Evolutionary conservation across 1,284 basidiomycete genomes (phyloP).

Genomic region (Pyrrhoderma lamaoense): DNA sequence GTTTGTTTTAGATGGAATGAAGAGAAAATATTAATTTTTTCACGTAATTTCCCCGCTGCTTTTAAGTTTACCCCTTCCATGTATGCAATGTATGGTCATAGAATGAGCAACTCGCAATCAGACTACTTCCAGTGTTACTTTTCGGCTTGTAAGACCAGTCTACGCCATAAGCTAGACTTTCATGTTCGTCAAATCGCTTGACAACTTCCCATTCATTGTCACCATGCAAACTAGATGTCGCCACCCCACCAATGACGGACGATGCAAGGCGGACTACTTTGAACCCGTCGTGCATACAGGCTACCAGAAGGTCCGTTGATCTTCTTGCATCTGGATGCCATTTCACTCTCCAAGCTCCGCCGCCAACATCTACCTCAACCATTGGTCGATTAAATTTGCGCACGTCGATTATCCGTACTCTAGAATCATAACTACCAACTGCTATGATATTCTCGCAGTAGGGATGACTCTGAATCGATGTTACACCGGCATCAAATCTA

Average conservation of each 20-base stretch:
- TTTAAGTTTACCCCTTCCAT: conserved; percentile 55
- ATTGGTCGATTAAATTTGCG: conserved; percentile 63
- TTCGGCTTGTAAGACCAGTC: conserved; percentile 73
- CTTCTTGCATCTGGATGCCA: conserved; percentile 77
- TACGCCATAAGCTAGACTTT: conserved; percentile 87
- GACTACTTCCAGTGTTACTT: conserved; percentile 30
- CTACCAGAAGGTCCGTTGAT: conserved; percentile 71
- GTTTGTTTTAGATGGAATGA: conserved; percentile 16
- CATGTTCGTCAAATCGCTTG: conserved; percentile 69
- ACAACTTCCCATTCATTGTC: conserved; percentile 34
- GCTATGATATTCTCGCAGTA: conserved; percentile 76
- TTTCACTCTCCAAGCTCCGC: conserved; percentile 93
- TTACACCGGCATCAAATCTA: conserved; percentile 91
- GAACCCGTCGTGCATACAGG: conserved; percentile 97
- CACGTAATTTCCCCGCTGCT: background rate
- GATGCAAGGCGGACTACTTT: conserved; percentile 59
- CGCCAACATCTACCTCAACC: conserved; percentile 64
- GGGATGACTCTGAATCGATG: conserved; percentile 83
- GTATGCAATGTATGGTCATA: conserved; percentile 85
- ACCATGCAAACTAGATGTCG: conserved; percentile 1
- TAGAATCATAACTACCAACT: conserved; percentile 90
- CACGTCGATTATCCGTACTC: conserved; percentile 78
- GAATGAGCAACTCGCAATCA: conserved; percentile 91
- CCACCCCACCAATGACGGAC: conserved; percentile 10
- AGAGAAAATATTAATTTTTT: background rate